These are phyloP conservation scores for Ganoderma meredithae DNA, from an alignment of 1,284 basidiomycete genomes.

Conservation along the genomic window DNA sequence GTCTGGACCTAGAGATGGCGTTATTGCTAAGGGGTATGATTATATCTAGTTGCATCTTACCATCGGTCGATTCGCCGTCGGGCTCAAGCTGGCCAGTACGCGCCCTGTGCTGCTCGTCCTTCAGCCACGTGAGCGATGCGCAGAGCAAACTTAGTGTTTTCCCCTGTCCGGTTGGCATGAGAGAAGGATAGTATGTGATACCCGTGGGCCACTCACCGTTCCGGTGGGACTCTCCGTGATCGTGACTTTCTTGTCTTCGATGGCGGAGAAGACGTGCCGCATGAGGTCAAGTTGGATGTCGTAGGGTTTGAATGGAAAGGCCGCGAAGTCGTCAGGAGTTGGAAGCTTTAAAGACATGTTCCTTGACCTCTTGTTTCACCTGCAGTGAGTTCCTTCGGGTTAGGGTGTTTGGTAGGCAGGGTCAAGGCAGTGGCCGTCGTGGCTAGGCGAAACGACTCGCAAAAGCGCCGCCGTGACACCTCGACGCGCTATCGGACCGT, in stretches of 20 bases:
- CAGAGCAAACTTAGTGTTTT: conserved; percentile 89
- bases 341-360: conserved; percentile 55
- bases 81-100: conserved; percentile 64
- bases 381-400: too few relatives aligned
- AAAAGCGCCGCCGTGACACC: neutral
- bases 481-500: neutral
- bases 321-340: conserved; percentile 71
- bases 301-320: conserved; percentile 90
- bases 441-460: neutral
- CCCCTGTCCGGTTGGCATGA: conserved; percentile 54
- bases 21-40: neutral
- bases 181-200: conserved; percentile 1
- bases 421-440: neutral
- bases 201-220: conserved; percentile 55
- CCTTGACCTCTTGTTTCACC: neutral
- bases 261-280: conserved; percentile 84
- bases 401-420: too few relatives aligned
- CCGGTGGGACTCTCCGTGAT: conserved; percentile 90
- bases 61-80: conserved; percentile 45
- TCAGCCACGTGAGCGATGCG: conserved; percentile 82
- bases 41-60: conserved; percentile 34
- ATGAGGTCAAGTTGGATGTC: conserved; percentile 90
- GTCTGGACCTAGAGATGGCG: conserved; percentile 60
- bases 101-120: conserved; percentile 73
- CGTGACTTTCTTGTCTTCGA: conserved; percentile 79